phyloP scores from a whole-genome alignment of 2,329 filamentous ascomycete species.

The Alternaria alternata region DNA sequence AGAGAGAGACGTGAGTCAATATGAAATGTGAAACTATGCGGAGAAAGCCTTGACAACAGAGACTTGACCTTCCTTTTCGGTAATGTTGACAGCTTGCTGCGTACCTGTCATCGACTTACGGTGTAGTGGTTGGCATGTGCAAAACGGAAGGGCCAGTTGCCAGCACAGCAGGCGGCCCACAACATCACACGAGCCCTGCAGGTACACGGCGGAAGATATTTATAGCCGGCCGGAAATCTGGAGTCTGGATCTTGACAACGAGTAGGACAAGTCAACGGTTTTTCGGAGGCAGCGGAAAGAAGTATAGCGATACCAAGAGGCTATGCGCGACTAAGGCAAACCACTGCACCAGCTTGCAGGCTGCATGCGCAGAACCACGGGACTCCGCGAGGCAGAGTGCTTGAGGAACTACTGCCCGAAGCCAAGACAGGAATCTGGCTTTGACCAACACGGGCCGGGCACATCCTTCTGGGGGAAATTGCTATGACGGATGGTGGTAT shows the following conservation, averaged over 20 bases:
- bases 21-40: not conserved
- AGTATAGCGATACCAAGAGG: not conserved
- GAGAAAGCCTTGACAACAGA: not conserved
- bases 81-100: not conserved
- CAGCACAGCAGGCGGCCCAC: conserved; percentile 1
- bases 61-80: not conserved
- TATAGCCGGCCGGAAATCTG: conserved; percentile 2
- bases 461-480: conserved; percentile 1
- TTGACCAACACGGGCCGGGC: not conserved
- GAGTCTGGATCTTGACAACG: not conserved
- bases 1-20: not conserved
- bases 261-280: not conserved
- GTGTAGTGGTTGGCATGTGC: conserved; percentile 3
- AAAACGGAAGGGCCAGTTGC: not conserved
- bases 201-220: conserved; percentile 4
- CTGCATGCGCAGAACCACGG: not conserved
- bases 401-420: not conserved
- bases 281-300: conserved; percentile 10
- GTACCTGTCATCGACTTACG: not conserved
- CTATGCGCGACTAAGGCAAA: conserved; percentile 1
- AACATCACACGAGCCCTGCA: conserved; percentile 2
- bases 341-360: conserved; percentile 5
- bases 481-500: conserved; percentile 8
- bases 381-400: conserved; percentile 2
- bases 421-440: conserved; percentile 1